Conservation (phyloP, 164 flowering plant genomes). For the Amborella trichopoda region DNA sequence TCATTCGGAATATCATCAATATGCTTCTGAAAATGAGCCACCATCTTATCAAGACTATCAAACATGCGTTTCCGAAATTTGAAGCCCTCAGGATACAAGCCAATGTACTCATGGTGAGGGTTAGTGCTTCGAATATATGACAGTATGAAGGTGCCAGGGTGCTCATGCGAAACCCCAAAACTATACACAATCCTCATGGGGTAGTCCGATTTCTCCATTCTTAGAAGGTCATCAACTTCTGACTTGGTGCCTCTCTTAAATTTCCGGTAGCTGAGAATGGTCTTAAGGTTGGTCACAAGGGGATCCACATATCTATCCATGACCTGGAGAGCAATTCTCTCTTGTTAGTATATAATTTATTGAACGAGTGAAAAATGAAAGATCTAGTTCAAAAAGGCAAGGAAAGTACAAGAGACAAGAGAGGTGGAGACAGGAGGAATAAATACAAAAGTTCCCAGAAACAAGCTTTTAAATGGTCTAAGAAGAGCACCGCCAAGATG, state of each 20-base stretch:
- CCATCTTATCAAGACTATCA: constrained; percentile 85
- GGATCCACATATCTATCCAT: constrained; percentile 98
- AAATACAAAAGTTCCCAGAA: too few species aligned
- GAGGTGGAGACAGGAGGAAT: too few species aligned
- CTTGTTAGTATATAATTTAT: too few species aligned
- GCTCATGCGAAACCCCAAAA: constrained; percentile 91
- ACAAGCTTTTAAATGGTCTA: too few species aligned
- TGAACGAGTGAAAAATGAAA: too few species aligned
- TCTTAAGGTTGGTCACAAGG: constrained; percentile 64
- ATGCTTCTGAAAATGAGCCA: constrained; percentile 83
- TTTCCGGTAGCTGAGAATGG: constrained; percentile 83
- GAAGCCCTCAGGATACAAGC: constrained; percentile 87
- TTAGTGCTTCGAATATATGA: constrained; percentile 77
- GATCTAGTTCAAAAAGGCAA: too few species aligned
- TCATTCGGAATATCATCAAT: constrained; percentile 68
- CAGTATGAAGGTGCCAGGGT: constrained; percentile 86
- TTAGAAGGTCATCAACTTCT: constrained; percentile 82
- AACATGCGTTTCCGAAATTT: constrained; percentile 70
- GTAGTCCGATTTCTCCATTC: constrained; percentile 59
- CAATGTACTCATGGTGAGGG: constrained; percentile 90
- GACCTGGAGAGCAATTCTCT: constrained; percentile 65
- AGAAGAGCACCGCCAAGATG: too few species aligned
- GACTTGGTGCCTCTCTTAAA: constrained; percentile 70
- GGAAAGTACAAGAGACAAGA: too few species aligned
- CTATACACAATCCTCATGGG: constrained; percentile 85